These are phyloP conservation scores for Botryotinia narcissicola DNA, from an alignment of 2,329 filamentous ascomycete species.

Conservation along the genomic window DNA sequence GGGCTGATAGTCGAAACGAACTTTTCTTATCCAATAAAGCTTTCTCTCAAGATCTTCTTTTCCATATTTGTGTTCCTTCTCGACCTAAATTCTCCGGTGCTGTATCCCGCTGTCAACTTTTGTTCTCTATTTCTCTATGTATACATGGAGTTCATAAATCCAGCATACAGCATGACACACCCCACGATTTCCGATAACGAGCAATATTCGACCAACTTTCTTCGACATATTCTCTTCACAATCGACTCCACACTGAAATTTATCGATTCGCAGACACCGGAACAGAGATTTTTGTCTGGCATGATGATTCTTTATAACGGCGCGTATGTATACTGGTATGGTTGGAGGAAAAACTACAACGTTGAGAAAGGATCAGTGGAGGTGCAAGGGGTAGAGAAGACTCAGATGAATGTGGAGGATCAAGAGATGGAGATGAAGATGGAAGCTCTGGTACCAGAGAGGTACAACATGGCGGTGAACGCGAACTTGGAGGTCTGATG, in stretches of 20 bases:
- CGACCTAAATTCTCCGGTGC: background rate
- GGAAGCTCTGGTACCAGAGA: background rate
- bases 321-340: background rate
- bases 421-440: background rate
- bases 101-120: background rate
- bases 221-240: background rate
- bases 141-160: background rate
- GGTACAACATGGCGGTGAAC: background rate
- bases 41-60: background rate
- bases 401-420: background rate
- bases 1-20: background rate
- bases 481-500: background rate
- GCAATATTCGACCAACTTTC: background rate
- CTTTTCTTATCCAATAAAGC: background rate
- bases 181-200: background rate
- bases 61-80: background rate
- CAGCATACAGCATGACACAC: background rate
- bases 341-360: background rate
- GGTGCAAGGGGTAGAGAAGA: background rate
- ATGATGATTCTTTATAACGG: background rate
- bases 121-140: background rate
- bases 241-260: background rate
- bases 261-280: background rate
- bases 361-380: background rate
- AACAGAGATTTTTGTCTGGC: background rate